A percentile compares a stretch with the other conserved stretches of the same genome.
phyloP scores from a whole-genome alignment of 2,329 filamentous ascomycete genomes.

The Lachnellula hyalina region DNA sequence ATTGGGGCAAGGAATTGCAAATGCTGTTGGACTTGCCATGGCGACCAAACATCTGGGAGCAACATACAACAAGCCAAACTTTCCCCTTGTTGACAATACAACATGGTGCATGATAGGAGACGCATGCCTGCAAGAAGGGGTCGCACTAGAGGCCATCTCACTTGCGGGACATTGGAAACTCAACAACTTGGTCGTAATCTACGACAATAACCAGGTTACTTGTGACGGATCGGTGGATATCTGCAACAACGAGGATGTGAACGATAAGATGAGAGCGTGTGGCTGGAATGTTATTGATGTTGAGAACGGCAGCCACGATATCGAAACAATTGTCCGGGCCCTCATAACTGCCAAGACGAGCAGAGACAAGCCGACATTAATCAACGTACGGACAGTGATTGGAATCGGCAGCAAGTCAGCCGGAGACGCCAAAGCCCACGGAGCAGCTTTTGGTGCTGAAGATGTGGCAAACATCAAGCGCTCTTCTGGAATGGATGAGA shows the following conservation, averaged over 20 bases:
- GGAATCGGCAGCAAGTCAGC: constrained; percentile 36
- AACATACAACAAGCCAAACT: constrained; percentile 41
- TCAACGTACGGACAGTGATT: constrained; percentile 46
- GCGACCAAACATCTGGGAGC: constrained; percentile 43
- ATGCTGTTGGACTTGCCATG: constrained; percentile 46
- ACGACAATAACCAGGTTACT: constrained; percentile 48
- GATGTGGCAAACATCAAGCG: constrained; percentile 15
- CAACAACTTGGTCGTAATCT: constrained; percentile 44
- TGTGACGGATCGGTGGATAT: constrained; percentile 44
- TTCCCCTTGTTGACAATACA: constrained; percentile 38
- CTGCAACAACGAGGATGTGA: constrained; percentile 44
- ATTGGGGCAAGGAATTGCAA: constrained; percentile 46
- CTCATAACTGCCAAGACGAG: constrained; percentile 35
- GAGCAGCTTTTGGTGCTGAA: constrained; percentile 15
- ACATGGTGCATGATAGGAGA: constrained; percentile 47
- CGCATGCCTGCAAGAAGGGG: constrained; percentile 46
- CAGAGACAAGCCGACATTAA: constrained; percentile 43
- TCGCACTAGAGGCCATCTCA: constrained; percentile 44
- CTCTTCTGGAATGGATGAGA: constrained; percentile 31
- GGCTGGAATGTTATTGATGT: constrained; percentile 46
- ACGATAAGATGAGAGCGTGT: constrained; percentile 43
- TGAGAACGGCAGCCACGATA: constrained; percentile 39
- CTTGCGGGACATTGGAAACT: constrained; percentile 43
- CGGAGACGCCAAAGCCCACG: constrained; percentile 28
- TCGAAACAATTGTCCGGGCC: constrained; percentile 38